Evolutionary conservation across 2,329 filamentous ascomycete species (phyloP).

Genomic region (Bipolaris sorokiniana): DNA sequence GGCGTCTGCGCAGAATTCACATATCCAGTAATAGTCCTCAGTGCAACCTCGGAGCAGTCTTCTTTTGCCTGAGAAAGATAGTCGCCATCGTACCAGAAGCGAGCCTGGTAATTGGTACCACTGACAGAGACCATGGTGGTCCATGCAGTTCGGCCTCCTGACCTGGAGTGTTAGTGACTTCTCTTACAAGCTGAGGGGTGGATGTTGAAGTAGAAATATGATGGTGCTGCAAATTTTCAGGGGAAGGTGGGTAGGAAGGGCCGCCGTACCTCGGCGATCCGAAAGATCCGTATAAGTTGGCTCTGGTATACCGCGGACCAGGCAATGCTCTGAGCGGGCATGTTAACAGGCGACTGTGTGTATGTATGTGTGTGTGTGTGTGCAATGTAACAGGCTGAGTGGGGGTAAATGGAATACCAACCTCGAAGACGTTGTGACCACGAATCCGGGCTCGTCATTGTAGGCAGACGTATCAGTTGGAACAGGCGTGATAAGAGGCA

Average conservation of each 20-base stretch:
- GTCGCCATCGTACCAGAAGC: constrained; percentile 48
- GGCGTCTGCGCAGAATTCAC: constrained; percentile 25
- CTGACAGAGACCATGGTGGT: constrained; percentile 38
- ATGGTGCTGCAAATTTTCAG: neutral
- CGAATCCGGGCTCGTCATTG: constrained; percentile 28
- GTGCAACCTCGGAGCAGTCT: constrained; percentile 45
- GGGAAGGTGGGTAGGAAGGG: neutral
- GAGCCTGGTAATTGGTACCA: constrained; percentile 36
- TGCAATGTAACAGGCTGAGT: neutral
- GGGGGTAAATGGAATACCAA: constrained; percentile 12
- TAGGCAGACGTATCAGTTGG: neutral
- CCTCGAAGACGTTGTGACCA: constrained; percentile 41
- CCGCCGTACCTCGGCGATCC: constrained; percentile 44
- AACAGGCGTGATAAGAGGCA: neutral
- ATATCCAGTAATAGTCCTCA: constrained; percentile 32
- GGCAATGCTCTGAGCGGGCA: constrained; percentile 40
- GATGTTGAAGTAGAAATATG: neutral
- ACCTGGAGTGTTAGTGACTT: constrained; percentile 1
- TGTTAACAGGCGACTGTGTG: neutral
- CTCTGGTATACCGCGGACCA: constrained; percentile 29
- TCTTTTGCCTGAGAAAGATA: constrained; percentile 45
- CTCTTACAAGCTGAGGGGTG: neutral
- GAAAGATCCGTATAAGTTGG: constrained; percentile 46
- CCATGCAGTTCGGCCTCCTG: constrained; percentile 50
- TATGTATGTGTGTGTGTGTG: neutral